phyloP scores from a whole-genome alignment of 2,329 filamentous ascomycete species.

The Ascosphaera apis region DNA sequence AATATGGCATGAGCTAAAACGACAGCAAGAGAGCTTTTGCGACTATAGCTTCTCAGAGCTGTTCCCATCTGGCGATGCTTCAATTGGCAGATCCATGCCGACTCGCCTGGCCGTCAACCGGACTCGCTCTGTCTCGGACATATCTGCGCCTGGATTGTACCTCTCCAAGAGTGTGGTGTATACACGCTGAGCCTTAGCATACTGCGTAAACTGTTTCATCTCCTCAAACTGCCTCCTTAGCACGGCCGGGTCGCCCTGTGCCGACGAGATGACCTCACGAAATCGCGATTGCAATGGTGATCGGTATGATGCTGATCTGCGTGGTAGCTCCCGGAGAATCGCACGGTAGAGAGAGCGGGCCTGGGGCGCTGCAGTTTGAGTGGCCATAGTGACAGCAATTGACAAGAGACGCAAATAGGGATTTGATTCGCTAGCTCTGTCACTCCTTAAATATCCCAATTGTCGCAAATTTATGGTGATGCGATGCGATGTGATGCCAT shows the following conservation, averaged over 20 bases:
- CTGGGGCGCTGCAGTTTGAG: conserved; percentile 12
- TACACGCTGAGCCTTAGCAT: conserved; percentile 62
- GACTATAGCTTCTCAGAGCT: background rate
- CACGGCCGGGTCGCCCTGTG: conserved; percentile 10
- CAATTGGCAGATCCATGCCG: conserved; percentile 65
- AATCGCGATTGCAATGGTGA: conserved; percentile 49
- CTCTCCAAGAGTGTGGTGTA: conserved; percentile 66
- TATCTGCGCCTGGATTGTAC: conserved; percentile 81
- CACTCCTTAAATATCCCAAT: no score
- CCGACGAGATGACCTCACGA: conserved; percentile 33
- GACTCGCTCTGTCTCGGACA: conserved; percentile 66
- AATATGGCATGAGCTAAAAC: background rate
- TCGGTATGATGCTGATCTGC: conserved; percentile 37
- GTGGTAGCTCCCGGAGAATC: conserved; percentile 71
- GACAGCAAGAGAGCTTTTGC: background rate
- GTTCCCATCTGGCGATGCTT: conserved; percentile 18
- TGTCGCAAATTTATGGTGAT: no score
- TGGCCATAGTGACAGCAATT: conserved; percentile 4
- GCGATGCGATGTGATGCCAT: no score
- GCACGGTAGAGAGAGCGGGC: conserved; percentile 64
- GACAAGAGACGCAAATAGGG: background rate
- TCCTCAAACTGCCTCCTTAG: conserved; percentile 20
- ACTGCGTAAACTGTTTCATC: conserved; percentile 58
- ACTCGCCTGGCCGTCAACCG: conserved; percentile 65
- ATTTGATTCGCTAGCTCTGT: no score